Percentiles rank a stretch among this genome's conserved stretches.
Evolutionary conservation across 345 rosid genomes (phyloP).

Genomic region (Populus euphratica): DNA sequence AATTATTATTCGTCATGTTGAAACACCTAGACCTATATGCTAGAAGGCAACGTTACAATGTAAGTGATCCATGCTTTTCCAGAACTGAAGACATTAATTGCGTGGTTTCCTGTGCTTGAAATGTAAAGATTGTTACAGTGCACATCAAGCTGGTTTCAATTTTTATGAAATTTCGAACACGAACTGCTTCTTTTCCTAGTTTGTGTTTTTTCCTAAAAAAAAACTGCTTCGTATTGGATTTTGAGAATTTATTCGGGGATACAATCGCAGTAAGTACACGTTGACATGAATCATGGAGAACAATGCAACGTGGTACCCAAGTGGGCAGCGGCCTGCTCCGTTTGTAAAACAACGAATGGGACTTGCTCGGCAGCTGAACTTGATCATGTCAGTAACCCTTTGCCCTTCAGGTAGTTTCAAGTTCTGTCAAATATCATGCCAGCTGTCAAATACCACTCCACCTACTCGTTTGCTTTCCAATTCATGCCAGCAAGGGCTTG

Average conservation of each 20-base stretch:
- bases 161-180: background rate
- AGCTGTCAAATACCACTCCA: background rate
- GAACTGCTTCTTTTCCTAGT: background rate
- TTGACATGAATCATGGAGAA: background rate
- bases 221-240: background rate
- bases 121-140: background rate
- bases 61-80: background rate
- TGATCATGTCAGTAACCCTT: background rate
- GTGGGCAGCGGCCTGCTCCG: background rate
- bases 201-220: no score
- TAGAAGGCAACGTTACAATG: background rate
- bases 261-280: background rate
- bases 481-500: slow-evolving; percentile 6
- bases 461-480: background rate
- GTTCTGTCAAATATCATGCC: background rate
- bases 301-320: background rate
- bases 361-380: no score
- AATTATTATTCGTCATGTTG: no score
- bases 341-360: no score
- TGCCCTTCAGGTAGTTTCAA: background rate
- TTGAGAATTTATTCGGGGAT: background rate
- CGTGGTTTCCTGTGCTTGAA: background rate
- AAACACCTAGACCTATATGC: background rate
- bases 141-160: background rate
- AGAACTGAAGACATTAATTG: background rate